Evolutionary conservation across 208 protist species (phyloP).

Genomic region (Leishmania major): DNA sequence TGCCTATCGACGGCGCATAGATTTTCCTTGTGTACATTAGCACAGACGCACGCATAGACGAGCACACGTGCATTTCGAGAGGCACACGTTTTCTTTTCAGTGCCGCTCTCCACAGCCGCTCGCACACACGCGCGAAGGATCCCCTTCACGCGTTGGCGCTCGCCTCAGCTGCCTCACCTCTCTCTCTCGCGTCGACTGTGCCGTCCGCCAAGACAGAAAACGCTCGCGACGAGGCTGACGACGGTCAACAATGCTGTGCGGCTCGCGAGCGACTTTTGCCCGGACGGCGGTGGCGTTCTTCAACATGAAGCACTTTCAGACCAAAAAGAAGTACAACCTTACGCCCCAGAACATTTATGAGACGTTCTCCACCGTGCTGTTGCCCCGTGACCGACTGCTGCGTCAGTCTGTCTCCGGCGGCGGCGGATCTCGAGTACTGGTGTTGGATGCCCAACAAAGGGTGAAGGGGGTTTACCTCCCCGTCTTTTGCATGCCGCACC

Average conservation of each 20-base stretch:
- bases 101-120: neutral
- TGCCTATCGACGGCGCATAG: neutral
- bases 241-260: conserved; percentile 6
- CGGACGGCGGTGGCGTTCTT: conserved; percentile 82
- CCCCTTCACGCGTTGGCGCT: neutral
- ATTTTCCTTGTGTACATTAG: neutral
- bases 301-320: conserved; percentile 80
- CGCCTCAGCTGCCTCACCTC: neutral
- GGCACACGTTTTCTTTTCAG: neutral
- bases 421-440: conserved; percentile 67
- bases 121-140: neutral
- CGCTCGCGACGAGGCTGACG: neutral
- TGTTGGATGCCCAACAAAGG: conserved; percentile 77
- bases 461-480: conserved; percentile 85
- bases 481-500: conserved; percentile 76
- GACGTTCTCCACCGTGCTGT: conserved; percentile 46
- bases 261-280: conserved; percentile 13
- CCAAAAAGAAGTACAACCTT: conserved; percentile 53
- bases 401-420: conserved; percentile 65
- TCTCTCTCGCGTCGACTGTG: neutral
- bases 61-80: neutral
- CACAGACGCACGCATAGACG: neutral
- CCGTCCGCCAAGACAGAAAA: neutral
- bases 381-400: conserved; percentile 65
- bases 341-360: conserved; percentile 39